phyloP scores from a whole-genome alignment of 345 rosid species.

The Alliaria petiolata region DNA sequence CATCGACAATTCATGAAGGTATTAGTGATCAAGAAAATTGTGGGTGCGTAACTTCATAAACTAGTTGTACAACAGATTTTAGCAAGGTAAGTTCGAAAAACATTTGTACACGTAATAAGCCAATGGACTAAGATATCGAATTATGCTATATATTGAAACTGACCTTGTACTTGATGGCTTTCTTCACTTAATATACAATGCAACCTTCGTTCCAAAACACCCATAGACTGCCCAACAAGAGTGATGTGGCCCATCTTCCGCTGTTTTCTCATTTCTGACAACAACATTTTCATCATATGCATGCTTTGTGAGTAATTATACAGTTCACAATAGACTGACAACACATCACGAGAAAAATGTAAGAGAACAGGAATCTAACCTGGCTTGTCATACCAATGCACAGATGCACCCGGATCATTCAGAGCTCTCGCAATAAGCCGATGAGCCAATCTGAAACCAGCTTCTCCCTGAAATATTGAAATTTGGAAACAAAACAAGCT shows the following conservation, averaged over 20 bases:
- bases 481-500: no score
- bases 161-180: constrained; percentile 46
- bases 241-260: constrained; percentile 97
- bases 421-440: constrained; percentile 64
- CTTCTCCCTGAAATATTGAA: constrained; percentile 59
- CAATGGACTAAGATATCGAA: neutral
- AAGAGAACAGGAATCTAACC: constrained; percentile 41
- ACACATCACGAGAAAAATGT: neutral
- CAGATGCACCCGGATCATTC: constrained; percentile 61
- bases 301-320: neutral
- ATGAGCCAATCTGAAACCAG: constrained; percentile 68
- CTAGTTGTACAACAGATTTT: neutral
- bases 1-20: neutral
- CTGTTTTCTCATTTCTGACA: constrained; percentile 85
- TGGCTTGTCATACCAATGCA: constrained; percentile 98
- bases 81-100: neutral
- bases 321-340: neutral
- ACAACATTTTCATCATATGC: neutral
- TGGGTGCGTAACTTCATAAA: neutral
- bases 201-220: constrained; percentile 55
- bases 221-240: constrained; percentile 67
- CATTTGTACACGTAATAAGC: neutral
- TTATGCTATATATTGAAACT: constrained; percentile 20
- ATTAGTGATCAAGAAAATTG: neutral
- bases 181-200: constrained; percentile 51